These are phyloP conservation scores for Crucihimalaya himalaica DNA, from an alignment of 345 rosid genomes.

Conservation along the genomic window DNA sequence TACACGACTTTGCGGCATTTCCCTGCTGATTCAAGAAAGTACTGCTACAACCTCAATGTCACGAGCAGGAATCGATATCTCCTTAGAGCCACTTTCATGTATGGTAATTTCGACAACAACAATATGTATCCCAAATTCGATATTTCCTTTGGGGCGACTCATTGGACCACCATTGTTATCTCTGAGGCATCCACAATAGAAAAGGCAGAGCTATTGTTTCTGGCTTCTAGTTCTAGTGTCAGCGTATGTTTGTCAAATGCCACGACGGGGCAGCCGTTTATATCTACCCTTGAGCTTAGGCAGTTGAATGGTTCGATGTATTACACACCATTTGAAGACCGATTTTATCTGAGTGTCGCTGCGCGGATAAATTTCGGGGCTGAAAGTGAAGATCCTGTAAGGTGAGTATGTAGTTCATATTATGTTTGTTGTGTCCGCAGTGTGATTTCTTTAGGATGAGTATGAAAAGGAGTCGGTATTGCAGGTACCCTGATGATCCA, in stretches of 20 bases:
- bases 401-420: slow-evolving; percentile 46
- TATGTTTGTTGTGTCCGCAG: slow-evolving; percentile 7
- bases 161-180: slow-evolving; percentile 86
- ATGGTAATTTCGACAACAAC: slow-evolving; percentile 87
- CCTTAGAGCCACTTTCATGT: slow-evolving; percentile 91
- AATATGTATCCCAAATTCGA: slow-evolving; percentile 95
- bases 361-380: slow-evolving; percentile 98
- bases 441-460: slow-evolving; percentile 37
- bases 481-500: slow-evolving; percentile 91
- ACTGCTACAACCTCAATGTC: slow-evolving; percentile 79
- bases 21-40: slow-evolving; percentile 90
- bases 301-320: slow-evolving; percentile 91
- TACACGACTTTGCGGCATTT: slow-evolving; percentile 81
- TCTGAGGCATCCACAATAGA: slow-evolving; percentile 75
- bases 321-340: slow-evolving; percentile 61
- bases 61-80: slow-evolving; percentile 78
- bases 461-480: neutral
- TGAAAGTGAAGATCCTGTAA: slow-evolving; percentile 71
- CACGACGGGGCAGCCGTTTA: slow-evolving; percentile 94
- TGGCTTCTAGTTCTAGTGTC: slow-evolving; percentile 66
- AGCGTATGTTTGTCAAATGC: slow-evolving; percentile 95
- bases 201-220: slow-evolving; percentile 74
- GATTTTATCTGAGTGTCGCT: slow-evolving; percentile 69
- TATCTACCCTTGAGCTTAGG: slow-evolving; percentile 97
- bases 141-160: slow-evolving; percentile 86